Evolutionary conservation across 164 flowering plant species (phyloP), one percentile per base, ranked within the genome.

Genomic region (Chimonanthus praecox): DNA sequence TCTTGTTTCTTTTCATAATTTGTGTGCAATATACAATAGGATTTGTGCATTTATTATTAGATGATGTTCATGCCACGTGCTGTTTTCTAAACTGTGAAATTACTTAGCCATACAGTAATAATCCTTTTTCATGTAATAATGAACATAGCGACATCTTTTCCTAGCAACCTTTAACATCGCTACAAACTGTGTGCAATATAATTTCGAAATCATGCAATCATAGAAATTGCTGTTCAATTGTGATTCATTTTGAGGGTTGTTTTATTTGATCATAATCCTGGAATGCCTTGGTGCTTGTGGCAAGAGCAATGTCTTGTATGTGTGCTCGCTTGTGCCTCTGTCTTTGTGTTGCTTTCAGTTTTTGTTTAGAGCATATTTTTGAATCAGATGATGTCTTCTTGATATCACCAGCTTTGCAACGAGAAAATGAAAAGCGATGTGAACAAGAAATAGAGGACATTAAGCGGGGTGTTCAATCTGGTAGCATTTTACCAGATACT

Each of bases 401-500:
- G 67, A 51, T 78, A 21, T 83, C 70, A 74, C 68, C 86, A 95
- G 99, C 82, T 71, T 82, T 85, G n/a, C 90, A 88, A 73, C 75
- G 84, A 71, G 94, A 95, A 84, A 95, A 92, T 83, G 99, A 92
- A 75, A 88, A 88, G 61, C 89, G 92, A 0, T 93, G 97, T 78
- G 97, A 87, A 78, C 87, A 87, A 77, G 99, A 93, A 83, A 88
- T 92, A 72, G 97, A 90, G 62, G 92, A 87, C 46, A 82, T 92
- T 61, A 90, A 83, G 77, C 80, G 75, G 13, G 90, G 85, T 51
- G 74, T 85, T 70, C 87, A 80, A 75, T 79, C 92, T 71, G 97
- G 94, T 63, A 87, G 78, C 78, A 81, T 86, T 68, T 75, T 81
- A 18, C 87, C 90, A 9, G 89, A 88, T 78, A 67, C 89, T 71